Evolutionary conservation across 257 asterid species (phyloP), one percentile per base, ranked within the genome.

Genomic region (Petunia axillaris): DNA sequence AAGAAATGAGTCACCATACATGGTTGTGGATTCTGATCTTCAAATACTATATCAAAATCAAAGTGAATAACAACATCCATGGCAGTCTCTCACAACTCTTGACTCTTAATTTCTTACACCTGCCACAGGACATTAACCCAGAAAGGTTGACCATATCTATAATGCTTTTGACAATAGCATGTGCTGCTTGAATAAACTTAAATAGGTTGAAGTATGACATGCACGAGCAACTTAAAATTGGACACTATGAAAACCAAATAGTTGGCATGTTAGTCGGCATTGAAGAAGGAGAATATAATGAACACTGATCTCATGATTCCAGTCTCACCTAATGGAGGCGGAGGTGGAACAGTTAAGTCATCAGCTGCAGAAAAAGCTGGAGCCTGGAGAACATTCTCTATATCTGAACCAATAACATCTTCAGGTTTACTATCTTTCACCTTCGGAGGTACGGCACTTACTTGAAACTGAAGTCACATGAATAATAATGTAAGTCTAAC

Each of bases 301-400:
- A 71, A 71, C 77, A 6, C 35, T 71, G n/a, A 55, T 25, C 64
- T 57, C 43, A 10, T 64, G 44, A 59, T 40, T 50, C 43, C 81
- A 80, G 64, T 81, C 88, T 86, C 60, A 92, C 97, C 89, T 62
- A 84, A 77, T 67, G 85, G 73, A 53, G 93, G 96, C 16, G 85
- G 88, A 25, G 90, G 86, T 37, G 92, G 93, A 81, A 89, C 85
- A 68, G 81, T 63, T 79, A 85, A 80, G 81, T 54, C 83, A 82
- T 85, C 85, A 64, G 62, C 75, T 55, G 64, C 48, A 64, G 68
- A 48, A 79, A 46, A 75, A 67, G 78, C 82, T 82, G 80, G 80
- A 53, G 67, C 64, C 76, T 73, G 81, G 83, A 77, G 39, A 64
- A 48, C 66, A 82, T 77, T 76, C 83, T 73, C 80, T 4, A 39